Evolutionary conservation across 2,329 filamentous ascomycete genomes (phyloP).

Genomic region (Cercospora beticola): DNA sequence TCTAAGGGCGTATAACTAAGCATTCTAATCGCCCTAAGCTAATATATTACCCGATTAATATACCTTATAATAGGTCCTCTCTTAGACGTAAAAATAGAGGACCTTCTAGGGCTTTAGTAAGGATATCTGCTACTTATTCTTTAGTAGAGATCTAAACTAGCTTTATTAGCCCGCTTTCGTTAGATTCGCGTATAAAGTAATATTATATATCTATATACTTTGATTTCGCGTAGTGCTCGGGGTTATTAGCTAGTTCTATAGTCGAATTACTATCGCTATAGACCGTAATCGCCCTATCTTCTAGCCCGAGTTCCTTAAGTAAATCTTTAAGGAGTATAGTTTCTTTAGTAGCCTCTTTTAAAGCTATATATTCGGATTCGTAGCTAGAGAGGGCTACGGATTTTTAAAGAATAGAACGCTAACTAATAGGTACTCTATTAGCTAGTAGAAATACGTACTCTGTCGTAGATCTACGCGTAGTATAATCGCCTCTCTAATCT

Average conservation of each 20-base stretch:
- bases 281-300: constrained; percentile 3
- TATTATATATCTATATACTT: constrained; percentile 18
- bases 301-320: constrained; percentile 8
- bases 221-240: constrained; percentile 3
- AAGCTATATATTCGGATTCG: too few species aligned
- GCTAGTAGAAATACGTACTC: too few species aligned
- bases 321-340: constrained; percentile 14
- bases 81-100: too few species aligned
- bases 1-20: too few species aligned
- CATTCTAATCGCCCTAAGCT: background rate
- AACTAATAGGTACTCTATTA: too few species aligned
- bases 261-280: constrained; percentile 7
- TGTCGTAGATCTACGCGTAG: background rate
- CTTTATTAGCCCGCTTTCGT: background rate
- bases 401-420: too few species aligned
- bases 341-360: too few species aligned
- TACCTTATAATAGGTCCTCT: background rate
- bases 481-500: constrained; percentile 14
- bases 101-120: too few species aligned
- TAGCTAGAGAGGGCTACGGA: too few species aligned
- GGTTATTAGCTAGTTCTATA: constrained; percentile 15
- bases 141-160: too few species aligned
- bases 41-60: too few species aligned
- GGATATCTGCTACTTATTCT: constrained; percentile 1
- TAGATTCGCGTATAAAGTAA: constrained; percentile 1